Evolutionary conservation across 2,329 filamentous ascomycete species (phyloP), one percentile per base, ranked within the genome.

Genomic region (Paecilomyces formosus): DNA sequence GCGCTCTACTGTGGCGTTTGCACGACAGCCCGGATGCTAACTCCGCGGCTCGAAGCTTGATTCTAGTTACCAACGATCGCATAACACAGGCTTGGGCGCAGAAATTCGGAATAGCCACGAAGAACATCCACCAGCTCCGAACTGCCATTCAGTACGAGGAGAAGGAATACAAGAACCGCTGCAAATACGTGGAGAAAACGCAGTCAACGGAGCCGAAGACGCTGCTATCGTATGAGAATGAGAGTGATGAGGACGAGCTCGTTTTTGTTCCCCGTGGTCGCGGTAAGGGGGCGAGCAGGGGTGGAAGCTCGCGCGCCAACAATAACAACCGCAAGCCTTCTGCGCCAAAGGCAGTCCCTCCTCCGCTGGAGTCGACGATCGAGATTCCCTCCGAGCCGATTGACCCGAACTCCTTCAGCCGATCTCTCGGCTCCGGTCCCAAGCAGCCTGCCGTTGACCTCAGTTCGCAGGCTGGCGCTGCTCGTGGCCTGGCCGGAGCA

Each of bases 361-460:
- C 67, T 15, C 59, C 65, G 8, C 62, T 64, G 35, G 72, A 75
- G 55, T 63, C 62, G n/a, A 62, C 67, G 1, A 66, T 77, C 18
- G 76, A 78, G 61, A 72, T 79, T 15, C 77, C 77, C 0, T 76
- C 76, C 3, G 70, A 76, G 57, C 77, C 78, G 11, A 79, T 79
- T 52, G 77, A 79, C 56, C 77, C 77, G 0, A 72, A 79, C 63
- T 79, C 77, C 1, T 79, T 79, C 62, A 79, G 74, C 61, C 76
- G 77, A 18, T 72, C 71, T 24, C 66, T 76, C 31, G 71, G 69
- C 11, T 62, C 63, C 18, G 56, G 65, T 13, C 56, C 61, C 26
- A 76, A 74, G 58, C 61, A 62, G 50, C 61, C 65, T 4, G 62
- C 65, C 2, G 64, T 72, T 30, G 72, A 73, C 55, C 59, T 70